These are phyloP conservation scores for Annulohypoxylon stygium DNA, from an alignment of 495 filamentous ascomycete genomes.

Conservation along the genomic window DNA sequence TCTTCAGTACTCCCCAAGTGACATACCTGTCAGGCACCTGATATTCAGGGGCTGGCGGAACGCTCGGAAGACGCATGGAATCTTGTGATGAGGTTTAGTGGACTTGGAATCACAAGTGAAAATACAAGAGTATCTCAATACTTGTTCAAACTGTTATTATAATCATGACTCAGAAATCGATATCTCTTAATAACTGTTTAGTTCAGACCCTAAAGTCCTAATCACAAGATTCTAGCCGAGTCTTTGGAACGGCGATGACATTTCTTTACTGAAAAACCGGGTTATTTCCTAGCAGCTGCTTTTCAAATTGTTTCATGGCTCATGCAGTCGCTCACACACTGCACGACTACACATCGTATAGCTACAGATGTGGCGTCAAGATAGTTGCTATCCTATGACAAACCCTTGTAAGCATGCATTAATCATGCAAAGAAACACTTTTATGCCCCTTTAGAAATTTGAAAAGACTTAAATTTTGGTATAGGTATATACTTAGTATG, in stretches of 20 bases:
- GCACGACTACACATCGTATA: not conserved
- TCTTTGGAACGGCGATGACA: not conserved
- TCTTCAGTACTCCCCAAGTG: no score
- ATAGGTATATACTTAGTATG: no score
- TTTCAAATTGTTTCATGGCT: not conserved
- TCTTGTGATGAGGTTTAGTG: not conserved
- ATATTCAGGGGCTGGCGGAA: not conserved
- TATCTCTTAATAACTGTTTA: not conserved
- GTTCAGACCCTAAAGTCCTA: not conserved
- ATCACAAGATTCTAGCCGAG: not conserved
- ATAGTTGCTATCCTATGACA: not conserved
- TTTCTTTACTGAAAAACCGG: not conserved
- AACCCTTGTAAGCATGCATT: no score
- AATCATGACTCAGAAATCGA: not conserved
- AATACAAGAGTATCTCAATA: not conserved
- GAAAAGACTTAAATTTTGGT: no score
- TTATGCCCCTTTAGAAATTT: no score
- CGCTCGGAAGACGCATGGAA: not conserved
- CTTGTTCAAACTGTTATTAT: not conserved
- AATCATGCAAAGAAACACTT: no score
- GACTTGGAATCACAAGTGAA: not conserved
- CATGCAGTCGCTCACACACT: not conserved
- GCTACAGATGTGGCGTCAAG: not conserved
- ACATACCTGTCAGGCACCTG: not conserved
- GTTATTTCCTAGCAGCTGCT: not conserved